Conservation (phyloP, 2,329 filamentous ascomycete genomes). For the Bipolaris zeicola region DNA sequence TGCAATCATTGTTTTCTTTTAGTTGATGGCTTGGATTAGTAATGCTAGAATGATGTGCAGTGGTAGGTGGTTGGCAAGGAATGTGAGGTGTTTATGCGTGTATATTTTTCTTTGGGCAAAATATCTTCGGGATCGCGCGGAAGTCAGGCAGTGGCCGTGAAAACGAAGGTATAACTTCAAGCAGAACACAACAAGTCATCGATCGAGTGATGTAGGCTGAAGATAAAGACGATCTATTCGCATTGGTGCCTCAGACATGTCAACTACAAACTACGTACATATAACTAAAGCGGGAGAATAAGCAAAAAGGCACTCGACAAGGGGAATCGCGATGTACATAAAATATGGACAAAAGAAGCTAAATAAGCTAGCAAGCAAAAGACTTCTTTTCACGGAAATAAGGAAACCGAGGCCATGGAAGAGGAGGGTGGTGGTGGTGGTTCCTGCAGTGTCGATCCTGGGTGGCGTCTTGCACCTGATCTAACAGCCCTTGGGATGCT, state of each 20-base stretch:
- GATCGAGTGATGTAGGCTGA: too few species aligned
- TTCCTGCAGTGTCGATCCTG: conserved; percentile 11
- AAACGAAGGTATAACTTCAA: too few species aligned
- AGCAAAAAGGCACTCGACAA: not conserved
- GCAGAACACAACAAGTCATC: too few species aligned
- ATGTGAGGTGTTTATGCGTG: too few species aligned
- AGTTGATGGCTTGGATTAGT: not conserved
- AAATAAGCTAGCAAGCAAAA: not conserved
- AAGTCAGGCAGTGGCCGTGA: too few species aligned
- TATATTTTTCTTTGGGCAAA: too few species aligned
- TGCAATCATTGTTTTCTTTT: too few species aligned
- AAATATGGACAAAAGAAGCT: not conserved
- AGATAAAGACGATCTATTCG: too few species aligned
- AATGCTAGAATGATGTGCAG: not conserved
- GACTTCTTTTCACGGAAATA: not conserved
- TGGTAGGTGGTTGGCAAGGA: too few species aligned
- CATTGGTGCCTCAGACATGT: too few species aligned
- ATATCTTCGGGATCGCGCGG: too few species aligned
- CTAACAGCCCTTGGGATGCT: not conserved
- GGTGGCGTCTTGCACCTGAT: conserved; percentile 9
- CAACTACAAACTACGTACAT: not conserved
- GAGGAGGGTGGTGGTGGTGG: not conserved
- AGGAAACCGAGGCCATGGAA: too few species aligned
- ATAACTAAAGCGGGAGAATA: not conserved
- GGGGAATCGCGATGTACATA: not conserved